phyloP scores from a whole-genome alignment of 176 grass and related monocot species.

The Pharus latifolius region DNA sequence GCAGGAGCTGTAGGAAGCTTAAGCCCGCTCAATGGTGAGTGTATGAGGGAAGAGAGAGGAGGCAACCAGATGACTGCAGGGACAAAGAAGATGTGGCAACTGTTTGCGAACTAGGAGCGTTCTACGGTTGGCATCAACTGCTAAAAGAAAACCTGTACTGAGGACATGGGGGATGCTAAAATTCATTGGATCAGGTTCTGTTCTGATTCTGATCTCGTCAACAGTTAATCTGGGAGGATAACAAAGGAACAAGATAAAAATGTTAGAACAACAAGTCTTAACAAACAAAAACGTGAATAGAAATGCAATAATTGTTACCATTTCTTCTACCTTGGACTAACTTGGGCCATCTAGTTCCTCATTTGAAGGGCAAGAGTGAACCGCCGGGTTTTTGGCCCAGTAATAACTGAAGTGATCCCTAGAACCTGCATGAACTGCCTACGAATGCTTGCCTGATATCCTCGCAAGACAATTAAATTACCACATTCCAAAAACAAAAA shows the following conservation, averaged over 20 bases:
- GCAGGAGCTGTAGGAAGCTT: slow-evolving; percentile 57
- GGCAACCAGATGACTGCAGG: slow-evolving; percentile 1
- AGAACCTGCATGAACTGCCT: not conserved
- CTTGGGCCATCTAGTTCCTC: not conserved
- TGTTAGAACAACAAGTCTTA: not conserved
- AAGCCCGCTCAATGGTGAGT: slow-evolving; percentile 44
- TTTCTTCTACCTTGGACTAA: slow-evolving; percentile 4
- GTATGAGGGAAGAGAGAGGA: slow-evolving; percentile 40
- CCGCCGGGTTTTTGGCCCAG: not conserved
- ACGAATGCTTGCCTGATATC: not conserved
- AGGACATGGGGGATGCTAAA: not conserved
- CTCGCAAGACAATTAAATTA: not conserved
- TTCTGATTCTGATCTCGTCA: not conserved
- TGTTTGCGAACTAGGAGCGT: no score
- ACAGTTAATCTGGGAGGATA: not conserved
- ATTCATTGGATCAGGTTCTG: not conserved
- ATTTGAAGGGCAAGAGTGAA: not conserved
- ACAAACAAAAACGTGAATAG: not conserved
- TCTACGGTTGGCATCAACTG: not conserved
- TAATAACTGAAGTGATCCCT: not conserved
- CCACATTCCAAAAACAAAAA: no score
- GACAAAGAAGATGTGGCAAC: not conserved
- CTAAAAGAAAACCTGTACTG: not conserved
- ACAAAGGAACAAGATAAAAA: not conserved
- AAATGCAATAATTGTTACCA: not conserved